Conservation (phyloP, 2,329 filamentous ascomycete species). For the Aspergillus sp. region DNA sequence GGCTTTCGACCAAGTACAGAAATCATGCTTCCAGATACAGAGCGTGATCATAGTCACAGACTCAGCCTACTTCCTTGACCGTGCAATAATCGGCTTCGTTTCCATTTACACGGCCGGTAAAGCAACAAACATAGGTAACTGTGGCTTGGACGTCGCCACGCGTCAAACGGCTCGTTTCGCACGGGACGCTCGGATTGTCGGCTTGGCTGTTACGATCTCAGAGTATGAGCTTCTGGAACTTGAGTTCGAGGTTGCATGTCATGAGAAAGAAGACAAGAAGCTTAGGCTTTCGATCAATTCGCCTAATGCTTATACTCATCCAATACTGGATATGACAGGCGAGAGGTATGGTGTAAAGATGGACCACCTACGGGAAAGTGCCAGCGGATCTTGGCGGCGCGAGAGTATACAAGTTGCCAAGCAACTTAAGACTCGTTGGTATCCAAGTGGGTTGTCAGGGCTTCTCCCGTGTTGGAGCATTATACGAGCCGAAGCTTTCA, state of each 20-base stretch:
- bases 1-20: slow-evolving; percentile 7
- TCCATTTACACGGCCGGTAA: slow-evolving; percentile 2
- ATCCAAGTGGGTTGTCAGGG: slow-evolving; percentile 4
- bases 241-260: slow-evolving; percentile 2
- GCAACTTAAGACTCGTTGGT: slow-evolving; percentile 2
- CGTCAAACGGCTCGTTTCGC: slow-evolving; percentile 1
- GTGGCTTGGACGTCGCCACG: not conserved
- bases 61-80: slow-evolving; percentile 1
- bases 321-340: not conserved
- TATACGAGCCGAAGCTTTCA: slow-evolving; percentile 4
- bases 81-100: slow-evolving; percentile 1
- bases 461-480: slow-evolving; percentile 1
- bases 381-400: not conserved
- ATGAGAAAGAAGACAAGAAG: not conserved
- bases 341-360: slow-evolving; percentile 4
- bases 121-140: slow-evolving; percentile 1
- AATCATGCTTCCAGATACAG: slow-evolving; percentile 4
- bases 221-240: not conserved
- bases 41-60: slow-evolving; percentile 1
- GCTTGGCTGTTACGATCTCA: not conserved
- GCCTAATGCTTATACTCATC: not conserved
- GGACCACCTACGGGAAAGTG: not conserved
- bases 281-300: not conserved
- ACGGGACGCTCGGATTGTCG: not conserved
- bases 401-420: not conserved